A percentile compares a stretch with the other conserved stretches of the same genome.
phyloP scores from a whole-genome alignment of 805 yeast genomes.

The Candida corydali region DNA sequence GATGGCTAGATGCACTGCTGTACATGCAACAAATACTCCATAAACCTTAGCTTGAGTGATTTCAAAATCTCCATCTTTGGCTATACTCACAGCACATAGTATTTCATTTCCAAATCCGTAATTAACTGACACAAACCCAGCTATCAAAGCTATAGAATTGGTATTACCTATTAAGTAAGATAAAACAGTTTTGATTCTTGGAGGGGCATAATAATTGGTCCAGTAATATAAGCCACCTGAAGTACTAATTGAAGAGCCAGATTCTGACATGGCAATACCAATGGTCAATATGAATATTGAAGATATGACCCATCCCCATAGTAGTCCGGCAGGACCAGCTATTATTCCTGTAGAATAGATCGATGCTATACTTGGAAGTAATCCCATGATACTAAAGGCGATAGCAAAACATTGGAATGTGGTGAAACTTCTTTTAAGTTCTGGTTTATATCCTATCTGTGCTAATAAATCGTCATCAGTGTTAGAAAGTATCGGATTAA shows the following conservation, averaged over 20 bases:
- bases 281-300: slow-evolving; percentile 21
- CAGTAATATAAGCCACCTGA: slow-evolving; percentile 31
- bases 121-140: slow-evolving; percentile 26
- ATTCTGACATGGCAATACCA: slow-evolving; percentile 25
- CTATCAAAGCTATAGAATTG: slow-evolving; percentile 27
- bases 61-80: slow-evolving; percentile 25
- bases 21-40: slow-evolving; percentile 30
- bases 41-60: slow-evolving; percentile 24
- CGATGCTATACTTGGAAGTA: slow-evolving; percentile 27
- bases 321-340: slow-evolving; percentile 27
- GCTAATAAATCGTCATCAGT: slow-evolving; percentile 26
- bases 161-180: slow-evolving; percentile 25
- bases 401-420: slow-evolving; percentile 31
- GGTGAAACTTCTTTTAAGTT: slow-evolving; percentile 24
- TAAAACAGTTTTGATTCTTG: slow-evolving; percentile 17
- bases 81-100: slow-evolving; percentile 23
- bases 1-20: slow-evolving; percentile 17
- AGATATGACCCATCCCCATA: slow-evolving; percentile 31
- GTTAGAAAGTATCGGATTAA: slow-evolving; percentile 17
- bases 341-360: slow-evolving; percentile 19
- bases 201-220: slow-evolving; percentile 33
- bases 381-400: slow-evolving; percentile 33
- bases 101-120: slow-evolving; percentile 29
- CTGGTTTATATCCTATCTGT: slow-evolving; percentile 32
- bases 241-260: slow-evolving; percentile 25